A percentile compares a stretch with the other conserved stretches of the same genome.
phyloP scores from a whole-genome alignment of 805 yeast species.

The Candida stauntonica region DNA sequence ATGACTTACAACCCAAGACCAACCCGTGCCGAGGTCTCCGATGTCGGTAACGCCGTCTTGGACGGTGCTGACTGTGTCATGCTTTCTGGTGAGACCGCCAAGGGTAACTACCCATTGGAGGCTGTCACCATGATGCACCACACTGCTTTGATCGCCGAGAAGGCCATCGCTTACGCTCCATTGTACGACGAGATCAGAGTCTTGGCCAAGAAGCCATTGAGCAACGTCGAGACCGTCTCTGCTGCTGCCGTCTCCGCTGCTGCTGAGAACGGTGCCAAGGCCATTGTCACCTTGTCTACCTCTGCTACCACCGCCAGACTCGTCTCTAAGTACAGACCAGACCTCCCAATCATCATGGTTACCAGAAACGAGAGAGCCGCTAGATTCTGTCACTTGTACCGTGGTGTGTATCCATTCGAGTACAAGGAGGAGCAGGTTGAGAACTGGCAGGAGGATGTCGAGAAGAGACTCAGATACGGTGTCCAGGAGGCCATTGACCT shows the following conservation, averaged over 20 bases:
- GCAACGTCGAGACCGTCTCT: slow-evolving; percentile 94
- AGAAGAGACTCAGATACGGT: slow-evolving; percentile 90
- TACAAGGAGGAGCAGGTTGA: slow-evolving; percentile 55
- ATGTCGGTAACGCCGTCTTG: slow-evolving; percentile 97
- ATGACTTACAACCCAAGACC: slow-evolving; percentile 99
- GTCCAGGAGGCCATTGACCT: slow-evolving; percentile 81
- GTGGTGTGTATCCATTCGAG: slow-evolving; percentile 98
- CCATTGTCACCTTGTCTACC: slow-evolving; percentile 93
- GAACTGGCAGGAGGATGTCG: slow-evolving; percentile 96
- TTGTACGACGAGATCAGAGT: slow-evolving; percentile 85
- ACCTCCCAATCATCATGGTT: slow-evolving; percentile 95
- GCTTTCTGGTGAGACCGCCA: slow-evolving; percentile 99
- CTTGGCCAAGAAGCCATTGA: slow-evolving; percentile 82
- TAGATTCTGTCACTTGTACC: slow-evolving; percentile 91
- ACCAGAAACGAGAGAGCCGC: slow-evolving; percentile 94
- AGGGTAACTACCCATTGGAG: slow-evolving; percentile 97
- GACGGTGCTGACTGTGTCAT: slow-evolving; percentile 99
- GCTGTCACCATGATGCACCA: slow-evolving; percentile 99
- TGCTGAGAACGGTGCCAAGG: slow-evolving; percentile 94
- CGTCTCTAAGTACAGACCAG: slow-evolving; percentile 96
- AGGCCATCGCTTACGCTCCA: slow-evolving; percentile 85
- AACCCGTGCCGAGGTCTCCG: slow-evolving; percentile 99
- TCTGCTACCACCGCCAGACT: slow-evolving; percentile 95
- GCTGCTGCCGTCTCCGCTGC: slow-evolving; percentile 96
- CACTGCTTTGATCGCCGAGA: slow-evolving; percentile 94